These are phyloP conservation scores for Thalassia testudinum DNA, from an alignment of 116 monocot species.

Conservation along the genomic window DNA sequence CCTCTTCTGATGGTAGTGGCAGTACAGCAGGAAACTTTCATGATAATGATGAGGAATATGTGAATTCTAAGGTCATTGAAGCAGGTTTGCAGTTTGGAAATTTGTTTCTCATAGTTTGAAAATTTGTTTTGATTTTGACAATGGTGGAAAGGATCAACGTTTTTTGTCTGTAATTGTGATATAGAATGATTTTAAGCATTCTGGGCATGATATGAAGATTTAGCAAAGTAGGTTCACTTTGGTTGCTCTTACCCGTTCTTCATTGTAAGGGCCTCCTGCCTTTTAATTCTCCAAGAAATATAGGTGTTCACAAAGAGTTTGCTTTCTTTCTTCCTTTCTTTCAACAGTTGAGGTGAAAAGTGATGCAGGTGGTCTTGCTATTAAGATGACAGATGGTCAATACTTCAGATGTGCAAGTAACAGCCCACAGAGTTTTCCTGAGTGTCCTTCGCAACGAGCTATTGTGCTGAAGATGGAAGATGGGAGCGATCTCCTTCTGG, in stretches of 20 bases:
- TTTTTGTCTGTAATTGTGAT: too few relatives aligned
- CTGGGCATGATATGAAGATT: too few relatives aligned
- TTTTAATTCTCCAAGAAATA: too few relatives aligned
- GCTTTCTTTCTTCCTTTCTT: background rate
- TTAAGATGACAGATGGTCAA: slow-evolving; percentile 79
- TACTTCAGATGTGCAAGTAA: slow-evolving; percentile 69
- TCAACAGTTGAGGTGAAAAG: slow-evolving; percentile 76
- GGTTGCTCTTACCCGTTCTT: too few relatives aligned
- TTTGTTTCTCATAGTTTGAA: background rate
- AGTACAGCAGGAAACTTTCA: slow-evolving; percentile 53
- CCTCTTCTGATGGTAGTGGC: slow-evolving; percentile 75
- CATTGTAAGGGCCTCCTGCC: too few relatives aligned
- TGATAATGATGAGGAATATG: slow-evolving; percentile 72
- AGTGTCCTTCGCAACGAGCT: slow-evolving; percentile 80
- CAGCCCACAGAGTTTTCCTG: slow-evolving; percentile 51
- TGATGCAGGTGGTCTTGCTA: slow-evolving; percentile 69
- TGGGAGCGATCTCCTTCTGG: slow-evolving; percentile 82
- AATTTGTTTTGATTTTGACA: too few relatives aligned
- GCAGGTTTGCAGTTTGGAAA: slow-evolving; percentile 35
- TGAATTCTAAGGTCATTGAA: slow-evolving; percentile 83
- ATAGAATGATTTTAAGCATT: too few relatives aligned
- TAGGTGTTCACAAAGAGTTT: too few relatives aligned
- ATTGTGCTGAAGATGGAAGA: slow-evolving; percentile 96
- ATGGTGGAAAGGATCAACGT: too few relatives aligned
- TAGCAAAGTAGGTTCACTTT: too few relatives aligned